Evolutionary conservation across 805 yeast genomes (phyloP).

Genomic region (Saccharomycopsis schoenii): DNA sequence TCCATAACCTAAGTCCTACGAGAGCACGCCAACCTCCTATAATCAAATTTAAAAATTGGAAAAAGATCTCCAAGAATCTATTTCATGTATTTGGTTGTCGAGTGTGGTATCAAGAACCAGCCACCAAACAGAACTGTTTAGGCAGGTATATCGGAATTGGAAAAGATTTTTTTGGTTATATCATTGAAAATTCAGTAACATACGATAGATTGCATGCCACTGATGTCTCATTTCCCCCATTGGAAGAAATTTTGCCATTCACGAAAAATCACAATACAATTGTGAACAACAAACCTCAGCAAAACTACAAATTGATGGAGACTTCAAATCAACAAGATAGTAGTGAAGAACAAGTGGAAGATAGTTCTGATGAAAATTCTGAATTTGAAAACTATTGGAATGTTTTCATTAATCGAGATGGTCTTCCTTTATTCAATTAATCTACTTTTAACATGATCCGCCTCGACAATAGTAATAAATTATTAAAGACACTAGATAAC

Average conservation of each 20-base stretch:
- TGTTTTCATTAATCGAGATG: too few species aligned
- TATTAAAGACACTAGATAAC: too few species aligned
- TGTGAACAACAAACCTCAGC: background rate
- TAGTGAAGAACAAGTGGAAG: background rate
- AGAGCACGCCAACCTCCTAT: background rate
- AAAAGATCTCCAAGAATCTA: background rate
- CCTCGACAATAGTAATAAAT: too few species aligned
- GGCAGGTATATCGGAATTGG: too few species aligned
- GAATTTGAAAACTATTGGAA: too few species aligned
- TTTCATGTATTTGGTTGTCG: background rate
- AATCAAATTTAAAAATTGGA: background rate
- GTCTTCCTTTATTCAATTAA: too few species aligned
- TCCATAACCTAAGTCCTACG: background rate
- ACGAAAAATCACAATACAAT: background rate
- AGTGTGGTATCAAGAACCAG: background rate
- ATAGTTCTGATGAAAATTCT: background rate
- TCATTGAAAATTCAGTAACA: background rate
- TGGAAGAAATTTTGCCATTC: too few species aligned
- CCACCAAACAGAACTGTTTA: background rate
- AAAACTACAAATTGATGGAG: background rate
- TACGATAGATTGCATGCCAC: background rate
- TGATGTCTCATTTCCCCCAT: background rate
- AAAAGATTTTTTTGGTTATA: too few species aligned
- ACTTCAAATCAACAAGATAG: background rate
- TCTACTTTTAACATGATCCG: too few species aligned